These are phyloP conservation scores for Jamesozyma spencerorum DNA, from an alignment of 805 yeast species.

Conservation along the genomic window DNA sequence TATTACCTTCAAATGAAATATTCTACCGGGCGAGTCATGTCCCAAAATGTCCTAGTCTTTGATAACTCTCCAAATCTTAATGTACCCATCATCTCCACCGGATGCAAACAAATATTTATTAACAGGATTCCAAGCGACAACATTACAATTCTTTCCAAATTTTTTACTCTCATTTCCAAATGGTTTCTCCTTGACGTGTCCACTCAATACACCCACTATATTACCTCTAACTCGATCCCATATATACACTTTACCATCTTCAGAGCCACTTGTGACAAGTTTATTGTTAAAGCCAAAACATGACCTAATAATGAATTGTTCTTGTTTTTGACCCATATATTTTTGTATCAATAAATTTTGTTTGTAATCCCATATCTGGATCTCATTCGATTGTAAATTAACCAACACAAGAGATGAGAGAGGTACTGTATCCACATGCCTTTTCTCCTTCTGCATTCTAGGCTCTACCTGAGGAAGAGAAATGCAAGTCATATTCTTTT, in stretches of 20 bases:
- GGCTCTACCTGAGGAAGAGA: slow-evolving; percentile 35
- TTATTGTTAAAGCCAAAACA: slow-evolving; percentile 68
- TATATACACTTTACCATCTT: slow-evolving; percentile 65
- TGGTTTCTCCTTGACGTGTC: slow-evolving; percentile 18
- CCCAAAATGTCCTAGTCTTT: no score
- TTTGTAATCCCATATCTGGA: slow-evolving; percentile 72
- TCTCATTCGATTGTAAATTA: slow-evolving; percentile 62
- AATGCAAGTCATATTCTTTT: slow-evolving; percentile 56
- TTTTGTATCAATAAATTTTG: slow-evolving; percentile 50
- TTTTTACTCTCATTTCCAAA: slow-evolving; percentile 11
- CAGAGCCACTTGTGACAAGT: slow-evolving; percentile 71
- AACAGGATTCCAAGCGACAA: slow-evolving; percentile 64
- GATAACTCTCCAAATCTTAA: slow-evolving; percentile 56
- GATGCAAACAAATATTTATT: slow-evolving; percentile 55
- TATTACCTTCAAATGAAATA: no score
- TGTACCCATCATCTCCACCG: slow-evolving; percentile 72
- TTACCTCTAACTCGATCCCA: slow-evolving; percentile 73
- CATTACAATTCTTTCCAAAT: slow-evolving; percentile 43
- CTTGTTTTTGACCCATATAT: slow-evolving; percentile 65
- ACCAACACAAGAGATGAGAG: slow-evolving; percentile 38
- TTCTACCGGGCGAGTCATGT: no score
- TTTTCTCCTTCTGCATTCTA: not conserved
- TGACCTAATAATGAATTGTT: slow-evolving; percentile 60
- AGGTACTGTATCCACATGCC: not conserved
- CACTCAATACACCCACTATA: slow-evolving; percentile 36